These are phyloP conservation scores for Solanum tarapatanum DNA, from an alignment of 257 asterid genomes.

Conservation along the genomic window DNA sequence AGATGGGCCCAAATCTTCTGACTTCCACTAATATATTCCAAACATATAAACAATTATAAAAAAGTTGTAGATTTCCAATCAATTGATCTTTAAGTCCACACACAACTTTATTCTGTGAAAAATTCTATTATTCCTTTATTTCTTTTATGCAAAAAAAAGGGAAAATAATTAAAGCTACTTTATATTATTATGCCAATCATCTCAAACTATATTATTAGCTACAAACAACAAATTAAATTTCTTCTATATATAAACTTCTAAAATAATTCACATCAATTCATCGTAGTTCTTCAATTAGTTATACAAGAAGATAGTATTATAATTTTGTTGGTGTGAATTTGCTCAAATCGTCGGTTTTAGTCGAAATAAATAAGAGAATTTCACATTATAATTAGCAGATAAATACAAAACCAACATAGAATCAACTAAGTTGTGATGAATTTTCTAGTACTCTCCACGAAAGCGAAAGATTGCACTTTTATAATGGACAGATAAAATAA, in stretches of 20 bases:
- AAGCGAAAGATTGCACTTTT: neutral
- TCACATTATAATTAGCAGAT: too few species aligned
- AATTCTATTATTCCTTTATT: slow-evolving; percentile 37
- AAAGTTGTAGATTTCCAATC: slow-evolving; percentile 52
- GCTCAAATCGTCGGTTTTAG: too few species aligned
- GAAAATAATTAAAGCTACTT: neutral
- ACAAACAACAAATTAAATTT: slow-evolving; percentile 17
- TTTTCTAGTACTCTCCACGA: too few species aligned
- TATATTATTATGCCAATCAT: slow-evolving; percentile 1
- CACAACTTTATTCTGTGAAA: slow-evolving; percentile 35
- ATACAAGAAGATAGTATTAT: too few species aligned
- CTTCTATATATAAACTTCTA: slow-evolving; percentile 6
- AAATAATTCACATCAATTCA: neutral
- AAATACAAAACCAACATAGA: too few species aligned
- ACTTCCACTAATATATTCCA: slow-evolving; percentile 77
- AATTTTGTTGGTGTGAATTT: too few species aligned
- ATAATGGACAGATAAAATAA: neutral
- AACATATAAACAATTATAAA: slow-evolving; percentile 41
- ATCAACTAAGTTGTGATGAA: too few species aligned
- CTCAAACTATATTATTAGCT: slow-evolving; percentile 20
- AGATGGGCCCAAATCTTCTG: slow-evolving; percentile 31
- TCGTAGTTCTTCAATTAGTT: slow-evolving; percentile 27
- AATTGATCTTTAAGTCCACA: slow-evolving; percentile 9
- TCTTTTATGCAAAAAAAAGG: neutral
- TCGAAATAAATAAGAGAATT: too few species aligned